phyloP scores from a whole-genome alignment of 257 asterid genomes.

The Linaria vulgaris region DNA sequence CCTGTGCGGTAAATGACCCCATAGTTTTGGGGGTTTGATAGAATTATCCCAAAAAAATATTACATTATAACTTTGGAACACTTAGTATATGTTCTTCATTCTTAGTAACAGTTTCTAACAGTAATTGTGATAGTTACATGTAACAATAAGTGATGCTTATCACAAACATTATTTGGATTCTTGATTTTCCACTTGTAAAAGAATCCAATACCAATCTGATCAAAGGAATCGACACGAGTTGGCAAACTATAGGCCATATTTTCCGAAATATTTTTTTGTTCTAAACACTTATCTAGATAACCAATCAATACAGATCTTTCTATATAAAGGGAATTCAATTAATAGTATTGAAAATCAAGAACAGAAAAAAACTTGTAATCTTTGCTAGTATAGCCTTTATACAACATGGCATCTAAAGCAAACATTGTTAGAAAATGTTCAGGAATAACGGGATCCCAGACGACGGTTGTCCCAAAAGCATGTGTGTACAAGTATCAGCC shows the following conservation, averaged over 20 bases:
- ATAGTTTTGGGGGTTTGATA: no score
- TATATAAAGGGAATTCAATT: conserved; percentile 30
- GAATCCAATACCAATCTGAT: conserved; percentile 22
- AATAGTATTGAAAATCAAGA: conserved; percentile 1
- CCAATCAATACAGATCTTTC: background rate
- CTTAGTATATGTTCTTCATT: no score
- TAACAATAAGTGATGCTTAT: no score
- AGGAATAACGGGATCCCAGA: conserved; percentile 14
- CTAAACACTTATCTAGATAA: background rate
- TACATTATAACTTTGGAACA: no score
- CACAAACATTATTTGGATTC: no score
- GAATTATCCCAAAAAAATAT: no score
- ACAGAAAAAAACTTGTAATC: conserved; percentile 14
- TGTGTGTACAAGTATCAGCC: conserved; percentile 33
- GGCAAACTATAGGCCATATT: conserved; percentile 21
- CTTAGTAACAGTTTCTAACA: no score
- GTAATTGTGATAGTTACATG: no score
- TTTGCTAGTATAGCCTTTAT: conserved; percentile 7
- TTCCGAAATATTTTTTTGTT: conserved; percentile 6
- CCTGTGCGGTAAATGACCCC: no score
- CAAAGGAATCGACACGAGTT: conserved; percentile 34
- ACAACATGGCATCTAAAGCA: conserved; percentile 39
- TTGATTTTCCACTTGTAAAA: no score
- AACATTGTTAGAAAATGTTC: conserved; percentile 42
- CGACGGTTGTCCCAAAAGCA: background rate